Evolutionary conservation across 2,329 filamentous ascomycete genomes (phyloP).

Genomic region (Fusarium sterilihyphosum): DNA sequence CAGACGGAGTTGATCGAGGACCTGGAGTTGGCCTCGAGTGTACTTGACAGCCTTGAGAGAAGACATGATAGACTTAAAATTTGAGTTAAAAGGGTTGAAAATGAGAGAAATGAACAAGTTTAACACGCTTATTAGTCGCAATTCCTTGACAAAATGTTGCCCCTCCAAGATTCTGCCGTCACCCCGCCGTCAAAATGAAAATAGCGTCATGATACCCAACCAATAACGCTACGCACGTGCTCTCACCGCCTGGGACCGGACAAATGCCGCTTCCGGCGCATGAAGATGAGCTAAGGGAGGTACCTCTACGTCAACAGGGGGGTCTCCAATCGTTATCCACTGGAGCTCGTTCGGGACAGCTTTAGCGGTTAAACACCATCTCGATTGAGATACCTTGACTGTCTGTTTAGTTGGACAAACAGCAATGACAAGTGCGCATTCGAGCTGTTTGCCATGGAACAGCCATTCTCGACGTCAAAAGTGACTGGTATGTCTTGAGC

Average conservation of each 20-base stretch:
- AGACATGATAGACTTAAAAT: conserved; percentile 53
- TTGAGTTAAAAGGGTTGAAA: not conserved
- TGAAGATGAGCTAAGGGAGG: conserved; percentile 38
- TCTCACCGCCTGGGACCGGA: conserved; percentile 43
- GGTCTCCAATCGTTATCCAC: conserved; percentile 7
- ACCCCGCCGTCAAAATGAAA: conserved; percentile 41
- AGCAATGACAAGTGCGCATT: conserved; percentile 44
- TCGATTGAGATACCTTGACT: conserved; percentile 22
- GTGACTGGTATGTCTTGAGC: conserved; percentile 69
- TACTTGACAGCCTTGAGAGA: conserved; percentile 82
- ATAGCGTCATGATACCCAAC: conserved; percentile 29
- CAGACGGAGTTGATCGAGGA: conserved; percentile 84
- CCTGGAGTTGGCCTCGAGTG: conserved; percentile 74
- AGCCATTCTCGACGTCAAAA: conserved; percentile 77
- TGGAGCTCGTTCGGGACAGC: conserved; percentile 41
- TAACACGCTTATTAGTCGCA: not conserved
- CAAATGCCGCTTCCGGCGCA: conserved; percentile 42
- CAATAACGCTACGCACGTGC: conserved; percentile 18
- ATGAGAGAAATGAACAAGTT: not conserved
- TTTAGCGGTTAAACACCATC: conserved; percentile 30
- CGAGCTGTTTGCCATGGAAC: conserved; percentile 64
- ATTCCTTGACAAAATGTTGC: conserved; percentile 30
- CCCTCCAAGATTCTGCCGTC: conserved; percentile 48
- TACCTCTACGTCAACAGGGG: conserved; percentile 31
- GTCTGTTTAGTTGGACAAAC: conserved; percentile 32